phyloP scores from a whole-genome alignment of 495 filamentous ascomycete species.

The Penicillium arizonense region DNA sequence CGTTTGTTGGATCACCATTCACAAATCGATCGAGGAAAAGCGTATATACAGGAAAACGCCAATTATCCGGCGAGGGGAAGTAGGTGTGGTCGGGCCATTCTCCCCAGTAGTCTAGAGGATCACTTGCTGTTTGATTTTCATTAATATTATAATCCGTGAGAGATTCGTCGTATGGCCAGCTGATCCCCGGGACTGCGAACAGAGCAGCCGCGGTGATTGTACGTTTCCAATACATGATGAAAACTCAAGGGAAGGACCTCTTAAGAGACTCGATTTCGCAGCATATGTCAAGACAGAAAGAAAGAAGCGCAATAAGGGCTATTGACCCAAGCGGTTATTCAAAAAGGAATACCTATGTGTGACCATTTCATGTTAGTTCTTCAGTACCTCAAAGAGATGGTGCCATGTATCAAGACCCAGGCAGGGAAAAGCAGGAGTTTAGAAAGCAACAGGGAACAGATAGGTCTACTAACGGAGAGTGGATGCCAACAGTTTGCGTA shows the following conservation, averaged over 20 bases:
- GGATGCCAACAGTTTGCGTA: background rate
- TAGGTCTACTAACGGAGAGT: background rate
- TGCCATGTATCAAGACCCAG: background rate
- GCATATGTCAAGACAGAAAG: constrained; percentile 7
- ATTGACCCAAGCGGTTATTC: background rate
- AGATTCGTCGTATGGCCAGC: constrained; percentile 55
- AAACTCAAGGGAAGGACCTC: constrained; percentile 7
- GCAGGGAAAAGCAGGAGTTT: too few relatives aligned
- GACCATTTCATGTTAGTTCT: background rate
- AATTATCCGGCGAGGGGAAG: constrained; percentile 59
- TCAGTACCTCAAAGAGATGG: too few relatives aligned
- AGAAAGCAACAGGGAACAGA: background rate
- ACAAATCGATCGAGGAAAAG: constrained; percentile 69
- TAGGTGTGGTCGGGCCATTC: constrained; percentile 57
- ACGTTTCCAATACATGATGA: constrained; percentile 36
- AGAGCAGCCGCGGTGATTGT: constrained; percentile 27
- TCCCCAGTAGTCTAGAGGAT: constrained; percentile 62
- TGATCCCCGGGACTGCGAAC: constrained; percentile 25
- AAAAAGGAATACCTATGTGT: background rate
- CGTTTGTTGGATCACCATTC: constrained; percentile 70
- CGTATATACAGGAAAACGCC: constrained; percentile 73
- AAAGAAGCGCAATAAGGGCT: background rate
- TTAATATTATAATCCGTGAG: constrained; percentile 62
- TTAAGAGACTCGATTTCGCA: background rate
- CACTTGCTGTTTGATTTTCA: constrained; percentile 54